Percentiles rank a stretch among this genome's conserved stretches.
phyloP scores from a whole-genome alignment of 2,329 filamentous ascomycete genomes.

The Ceratocystis albifundus region DNA sequence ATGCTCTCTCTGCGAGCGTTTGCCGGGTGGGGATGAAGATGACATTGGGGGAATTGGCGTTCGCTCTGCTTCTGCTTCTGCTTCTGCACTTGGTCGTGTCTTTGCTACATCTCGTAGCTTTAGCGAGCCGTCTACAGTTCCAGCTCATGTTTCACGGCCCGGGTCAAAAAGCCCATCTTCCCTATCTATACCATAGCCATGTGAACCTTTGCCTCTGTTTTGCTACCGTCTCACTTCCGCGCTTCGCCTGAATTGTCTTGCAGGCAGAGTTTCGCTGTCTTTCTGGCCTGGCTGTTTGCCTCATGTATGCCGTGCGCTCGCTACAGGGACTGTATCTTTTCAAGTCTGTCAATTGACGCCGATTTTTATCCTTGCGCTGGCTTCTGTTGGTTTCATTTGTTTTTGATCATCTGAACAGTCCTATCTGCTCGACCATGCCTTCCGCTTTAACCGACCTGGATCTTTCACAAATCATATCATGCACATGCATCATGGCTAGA shows the following conservation, averaged over 20 bases:
- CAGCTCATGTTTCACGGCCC: slow-evolving; percentile 16
- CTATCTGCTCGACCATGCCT: too few relatives aligned
- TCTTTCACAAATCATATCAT: neutral
- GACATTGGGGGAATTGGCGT: slow-evolving; percentile 3
- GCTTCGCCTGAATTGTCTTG: slow-evolving; percentile 3
- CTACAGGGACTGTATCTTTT: neutral
- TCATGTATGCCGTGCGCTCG: neutral
- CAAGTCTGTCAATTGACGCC: slow-evolving; percentile 2
- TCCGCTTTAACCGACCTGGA: neutral
- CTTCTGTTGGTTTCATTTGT: too few relatives aligned
- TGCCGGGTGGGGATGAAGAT: slow-evolving; percentile 10
- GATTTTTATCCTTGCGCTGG: neutral
- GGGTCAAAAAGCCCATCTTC: slow-evolving; percentile 17
- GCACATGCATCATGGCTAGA: neutral
- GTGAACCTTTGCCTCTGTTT: slow-evolving; percentile 17
- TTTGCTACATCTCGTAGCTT: slow-evolving; percentile 2
- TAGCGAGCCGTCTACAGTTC: neutral
- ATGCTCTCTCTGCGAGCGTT: slow-evolving; percentile 1
- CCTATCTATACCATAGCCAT: slow-evolving; percentile 23
- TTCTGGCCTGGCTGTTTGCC: neutral
- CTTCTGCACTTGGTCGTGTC: slow-evolving; percentile 8
- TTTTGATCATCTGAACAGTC: too few relatives aligned
- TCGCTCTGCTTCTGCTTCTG: slow-evolving; percentile 16
- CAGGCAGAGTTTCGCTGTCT: neutral
- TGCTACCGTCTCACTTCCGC: neutral